A percentile compares a stretch with the other conserved stretches of the same genome.
These are phyloP conservation scores for Hymenoscyphus scutula DNA, from an alignment of 2,329 filamentous ascomycete species.

Conservation along the genomic window DNA sequence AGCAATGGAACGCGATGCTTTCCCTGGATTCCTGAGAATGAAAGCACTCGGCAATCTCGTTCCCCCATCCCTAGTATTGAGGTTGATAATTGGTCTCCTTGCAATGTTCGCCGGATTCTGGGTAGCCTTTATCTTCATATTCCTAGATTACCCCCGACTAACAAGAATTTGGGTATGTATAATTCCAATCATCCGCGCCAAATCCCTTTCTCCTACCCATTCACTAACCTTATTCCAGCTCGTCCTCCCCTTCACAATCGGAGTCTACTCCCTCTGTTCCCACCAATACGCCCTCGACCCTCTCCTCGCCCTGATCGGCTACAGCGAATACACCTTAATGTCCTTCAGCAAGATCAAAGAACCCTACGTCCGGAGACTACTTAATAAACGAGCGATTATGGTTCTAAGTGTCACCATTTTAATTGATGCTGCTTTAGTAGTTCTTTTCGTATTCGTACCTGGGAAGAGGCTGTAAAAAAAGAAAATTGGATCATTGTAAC, in stretches of 20 bases:
- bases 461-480: slow-evolving; percentile 67
- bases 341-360: slow-evolving; percentile 85
- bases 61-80: slow-evolving; percentile 81
- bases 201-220: background rate
- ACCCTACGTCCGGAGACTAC: slow-evolving; percentile 82
- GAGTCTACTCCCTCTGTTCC: slow-evolving; percentile 82
- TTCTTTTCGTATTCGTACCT: slow-evolving; percentile 92
- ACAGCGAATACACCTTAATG: slow-evolving; percentile 96
- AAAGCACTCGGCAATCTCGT: slow-evolving; percentile 96
- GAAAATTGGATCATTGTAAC: slow-evolving; percentile 9
- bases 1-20: slow-evolving; percentile 99
- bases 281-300: slow-evolving; percentile 97
- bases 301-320: slow-evolving; percentile 80
- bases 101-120: slow-evolving; percentile 91
- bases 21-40: slow-evolving; percentile 89
- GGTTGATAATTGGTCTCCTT: slow-evolving; percentile 80
- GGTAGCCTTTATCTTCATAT: slow-evolving; percentile 90
- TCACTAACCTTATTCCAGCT: slow-evolving; percentile 50
- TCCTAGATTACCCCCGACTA: slow-evolving; percentile 71
- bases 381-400: slow-evolving; percentile 80
- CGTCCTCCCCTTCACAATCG: slow-evolving; percentile 88
- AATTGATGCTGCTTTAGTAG: slow-evolving; percentile 76
- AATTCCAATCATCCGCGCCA: background rate
- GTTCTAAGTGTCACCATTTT: slow-evolving; percentile 73
- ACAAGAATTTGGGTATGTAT: slow-evolving; percentile 80